Evolutionary conservation across 495 filamentous ascomycete species (phyloP), one percentile per base, ranked within the genome.

Genomic region (Penicillium longicatenatum): DNA sequence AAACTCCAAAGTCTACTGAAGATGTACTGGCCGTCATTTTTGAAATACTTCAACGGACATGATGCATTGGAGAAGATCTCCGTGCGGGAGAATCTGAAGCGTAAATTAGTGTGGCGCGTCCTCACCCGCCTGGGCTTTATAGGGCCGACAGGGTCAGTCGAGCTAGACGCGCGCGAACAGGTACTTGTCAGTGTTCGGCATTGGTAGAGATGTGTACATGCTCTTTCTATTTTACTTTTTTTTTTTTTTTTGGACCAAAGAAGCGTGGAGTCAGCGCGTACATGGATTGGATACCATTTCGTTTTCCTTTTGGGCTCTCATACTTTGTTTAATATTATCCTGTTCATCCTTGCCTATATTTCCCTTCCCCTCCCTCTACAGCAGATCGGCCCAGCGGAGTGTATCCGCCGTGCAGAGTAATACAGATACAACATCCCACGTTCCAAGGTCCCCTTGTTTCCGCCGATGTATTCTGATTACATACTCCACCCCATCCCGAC

Each of bases 31-130:
- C 81, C 82, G 6, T 70, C 68, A 8, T 75, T 85, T 48, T 59
- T 87, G 62, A 89, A 89, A 68, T 95, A 97, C 70, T 90, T 97
- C 60, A 93, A 98, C 72, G 94, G 94, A 2, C 78, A 80, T 44
- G 85, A 90, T 69, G 91, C 93, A 6, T 73, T 98, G 39, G 94
- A 98, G 76, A 88, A 93, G 69, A 89, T 98, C 65, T 80, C 85
- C 0, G 80, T 92, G 11, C 79, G 85, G 35, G 92, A 98, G 75
- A 86, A 85, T 10, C 78, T 96, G 74, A 95, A 93, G 76, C 78
- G 92, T 44, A 95, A 93, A 74, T 83, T 86, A 57, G 87, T 90
- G 14, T 89, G 86, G 82, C 83, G 80, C 58, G 71, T 93, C n/a
- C 70, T 80, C 8, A 70, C 62, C 55, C 75, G 76, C 2, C 42